Conservation (phyloP, 306 rosid species). For the Leucaena leucocephala region DNA sequence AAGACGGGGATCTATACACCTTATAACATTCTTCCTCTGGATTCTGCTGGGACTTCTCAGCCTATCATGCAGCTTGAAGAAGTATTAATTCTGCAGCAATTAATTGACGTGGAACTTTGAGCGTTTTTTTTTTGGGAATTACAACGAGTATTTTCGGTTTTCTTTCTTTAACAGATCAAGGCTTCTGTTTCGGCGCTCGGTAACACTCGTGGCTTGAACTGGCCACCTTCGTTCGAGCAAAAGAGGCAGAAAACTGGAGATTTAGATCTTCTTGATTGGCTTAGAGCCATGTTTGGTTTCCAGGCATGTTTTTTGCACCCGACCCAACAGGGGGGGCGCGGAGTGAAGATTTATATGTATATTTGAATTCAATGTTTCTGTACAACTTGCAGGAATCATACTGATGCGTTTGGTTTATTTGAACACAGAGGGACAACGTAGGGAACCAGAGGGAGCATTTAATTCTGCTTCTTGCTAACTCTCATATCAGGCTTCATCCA, state of each 20-base stretch:
- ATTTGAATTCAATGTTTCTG: conserved; percentile 18
- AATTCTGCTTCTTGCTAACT: conserved; percentile 83
- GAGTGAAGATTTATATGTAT: conserved; percentile 10
- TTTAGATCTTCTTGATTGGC: conserved; percentile 93
- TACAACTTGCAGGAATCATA: conserved; percentile 26
- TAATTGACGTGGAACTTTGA: conserved; percentile 15
- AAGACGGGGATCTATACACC: conserved; percentile 91
- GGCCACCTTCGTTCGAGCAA: conserved; percentile 86
- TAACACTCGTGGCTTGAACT: conserved; percentile 84
- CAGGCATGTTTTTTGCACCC: conserved; percentile 59
- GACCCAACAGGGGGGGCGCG: conserved; percentile 3
- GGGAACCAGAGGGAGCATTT: conserved; percentile 96
- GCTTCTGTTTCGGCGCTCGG: conserved; percentile 85
- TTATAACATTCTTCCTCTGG: conserved; percentile 93
- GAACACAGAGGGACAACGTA: conserved; percentile 82
- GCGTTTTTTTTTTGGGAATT: conserved; percentile 28
- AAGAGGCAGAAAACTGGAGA: conserved; percentile 78
- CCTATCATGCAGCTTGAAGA: conserved; percentile 95
- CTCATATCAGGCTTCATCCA: conserved; percentile 87
- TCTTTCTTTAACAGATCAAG: conserved; percentile 62
- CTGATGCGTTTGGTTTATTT: conserved; percentile 43
- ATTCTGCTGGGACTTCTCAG: conserved; percentile 90
- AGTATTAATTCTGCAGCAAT: conserved; percentile 48
- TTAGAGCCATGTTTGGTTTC: conserved; percentile 95
- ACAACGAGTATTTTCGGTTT: conserved; percentile 39